Evolutionary conservation across 495 filamentous ascomycete species (phyloP).

Genomic region (Pseudomonodictys pantanalensis): DNA sequence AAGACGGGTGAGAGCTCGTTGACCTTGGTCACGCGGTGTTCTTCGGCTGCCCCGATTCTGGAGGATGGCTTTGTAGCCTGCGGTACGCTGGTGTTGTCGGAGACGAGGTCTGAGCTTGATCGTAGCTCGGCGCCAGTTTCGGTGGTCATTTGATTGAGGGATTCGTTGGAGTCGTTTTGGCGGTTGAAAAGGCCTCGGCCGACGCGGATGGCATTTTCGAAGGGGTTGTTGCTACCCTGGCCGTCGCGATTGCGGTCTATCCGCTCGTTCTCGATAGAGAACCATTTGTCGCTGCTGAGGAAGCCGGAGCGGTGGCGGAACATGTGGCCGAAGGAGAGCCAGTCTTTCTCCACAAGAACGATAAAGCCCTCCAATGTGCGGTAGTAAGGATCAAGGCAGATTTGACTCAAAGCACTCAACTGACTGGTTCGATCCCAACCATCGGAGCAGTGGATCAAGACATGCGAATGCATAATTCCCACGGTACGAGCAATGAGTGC

Average conservation of each 20-base stretch:
- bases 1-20: conserved; percentile 96
- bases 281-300: conserved; percentile 91
- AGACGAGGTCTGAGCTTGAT: conserved; percentile 19
- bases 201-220: conserved; percentile 81
- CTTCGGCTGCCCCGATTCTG: conserved; percentile 46
- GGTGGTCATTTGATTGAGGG: conserved; percentile 51
- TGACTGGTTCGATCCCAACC: conserved; percentile 98
- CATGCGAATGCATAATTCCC: conserved; percentile 87
- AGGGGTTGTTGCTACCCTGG: conserved; percentile 62
- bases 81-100: conserved; percentile 45
- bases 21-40: conserved; percentile 54
- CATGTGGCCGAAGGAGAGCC: conserved; percentile 97
- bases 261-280: conserved; percentile 73
- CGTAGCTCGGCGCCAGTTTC: conserved; percentile 57
- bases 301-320: conserved; percentile 86
- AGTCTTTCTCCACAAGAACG: conserved; percentile 93
- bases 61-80: conserved; percentile 27
- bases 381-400: conserved; percentile 95
- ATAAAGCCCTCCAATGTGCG: conserved; percentile 95
- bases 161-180: conserved; percentile 65
- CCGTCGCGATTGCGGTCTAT: conserved; percentile 47
- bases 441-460: conserved; percentile 95
- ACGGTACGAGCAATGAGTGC: conserved; percentile 82
- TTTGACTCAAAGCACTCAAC: conserved; percentile 86
- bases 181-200: conserved; percentile 89